Evolutionary conservation across 352 stramenopile species (phyloP).

Genomic region (Peronospora destructor): DNA sequence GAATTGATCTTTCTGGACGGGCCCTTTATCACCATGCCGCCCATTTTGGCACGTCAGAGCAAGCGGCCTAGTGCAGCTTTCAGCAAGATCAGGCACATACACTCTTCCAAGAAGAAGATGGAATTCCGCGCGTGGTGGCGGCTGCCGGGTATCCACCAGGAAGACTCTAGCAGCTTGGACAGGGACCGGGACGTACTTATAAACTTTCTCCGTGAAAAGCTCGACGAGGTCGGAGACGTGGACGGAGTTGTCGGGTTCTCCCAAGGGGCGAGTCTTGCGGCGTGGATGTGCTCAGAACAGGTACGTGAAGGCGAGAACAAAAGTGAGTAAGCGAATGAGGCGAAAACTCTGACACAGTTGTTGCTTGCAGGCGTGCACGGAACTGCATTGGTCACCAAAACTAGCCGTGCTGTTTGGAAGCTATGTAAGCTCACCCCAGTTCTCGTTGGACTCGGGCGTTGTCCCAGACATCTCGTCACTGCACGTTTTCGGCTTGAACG

Average conservation of each 20-base stretch:
- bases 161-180: slow-evolving; percentile 41
- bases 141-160: slow-evolving; percentile 41
- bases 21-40: slow-evolving; percentile 64
- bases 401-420: slow-evolving; percentile 68
- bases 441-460: slow-evolving; percentile 45
- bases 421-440: slow-evolving; percentile 61
- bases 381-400: slow-evolving; percentile 64
- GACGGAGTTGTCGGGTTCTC: slow-evolving; percentile 82
- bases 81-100: slow-evolving; percentile 26
- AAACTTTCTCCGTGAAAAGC: slow-evolving; percentile 46
- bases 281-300: slow-evolving; percentile 74
- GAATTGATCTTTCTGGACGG: slow-evolving; percentile 74
- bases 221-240: slow-evolving; percentile 50
- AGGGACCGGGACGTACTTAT: slow-evolving; percentile 51
- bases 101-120: slow-evolving; percentile 45
- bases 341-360: not conserved
- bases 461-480: slow-evolving; percentile 48
- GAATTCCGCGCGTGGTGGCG: slow-evolving; percentile 77
- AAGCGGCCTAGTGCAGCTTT: slow-evolving; percentile 18
- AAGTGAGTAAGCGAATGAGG: not conserved
- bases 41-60: slow-evolving; percentile 48
- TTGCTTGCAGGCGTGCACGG: slow-evolving; percentile 29
- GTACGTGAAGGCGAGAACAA: slow-evolving; percentile 13
- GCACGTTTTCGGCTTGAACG: slow-evolving; percentile 73
- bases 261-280: slow-evolving; percentile 67